Evolutionary conservation across 2,329 filamentous ascomycete species (phyloP).

Genomic region (Blumeriella jaapii): DNA sequence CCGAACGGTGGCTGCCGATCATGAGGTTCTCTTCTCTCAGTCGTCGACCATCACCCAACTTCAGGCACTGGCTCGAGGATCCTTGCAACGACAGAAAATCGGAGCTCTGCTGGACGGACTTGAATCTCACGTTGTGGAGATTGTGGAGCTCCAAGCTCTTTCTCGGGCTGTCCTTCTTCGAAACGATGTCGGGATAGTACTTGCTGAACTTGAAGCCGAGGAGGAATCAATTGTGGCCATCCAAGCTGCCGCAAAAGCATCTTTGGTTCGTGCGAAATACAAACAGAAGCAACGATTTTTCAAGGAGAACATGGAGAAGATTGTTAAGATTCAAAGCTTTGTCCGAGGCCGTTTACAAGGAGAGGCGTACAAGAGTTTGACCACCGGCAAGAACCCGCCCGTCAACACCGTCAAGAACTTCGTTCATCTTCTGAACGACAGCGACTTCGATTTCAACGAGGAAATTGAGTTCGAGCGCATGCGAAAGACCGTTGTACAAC

Average conservation of each 20-base stretch:
- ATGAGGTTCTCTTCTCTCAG: constrained; percentile 46
- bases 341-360: constrained; percentile 90
- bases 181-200: constrained; percentile 57
- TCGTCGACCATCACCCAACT: constrained; percentile 45
- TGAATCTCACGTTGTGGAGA: constrained; percentile 52
- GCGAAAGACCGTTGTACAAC: constrained; percentile 91
- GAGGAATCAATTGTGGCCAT: constrained; percentile 67
- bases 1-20: constrained; percentile 36
- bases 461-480: constrained; percentile 94
- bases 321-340: constrained; percentile 97
- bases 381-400: constrained; percentile 89
- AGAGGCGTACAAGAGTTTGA: constrained; percentile 95
- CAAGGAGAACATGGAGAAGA: constrained; percentile 95
- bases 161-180: constrained; percentile 71
- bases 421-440: constrained; percentile 93
- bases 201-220: constrained; percentile 70
- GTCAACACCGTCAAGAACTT: constrained; percentile 97
- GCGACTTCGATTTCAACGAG: constrained; percentile 97
- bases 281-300: constrained; percentile 81
- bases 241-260: constrained; percentile 63
- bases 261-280: constrained; percentile 63
- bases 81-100: constrained; percentile 48
- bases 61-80: constrained; percentile 58
- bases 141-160: constrained; percentile 62
- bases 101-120: constrained; percentile 57